These are phyloP conservation scores for Trifolium fragiferum DNA, from an alignment of 306 rosid genomes.

Conservation along the genomic window DNA sequence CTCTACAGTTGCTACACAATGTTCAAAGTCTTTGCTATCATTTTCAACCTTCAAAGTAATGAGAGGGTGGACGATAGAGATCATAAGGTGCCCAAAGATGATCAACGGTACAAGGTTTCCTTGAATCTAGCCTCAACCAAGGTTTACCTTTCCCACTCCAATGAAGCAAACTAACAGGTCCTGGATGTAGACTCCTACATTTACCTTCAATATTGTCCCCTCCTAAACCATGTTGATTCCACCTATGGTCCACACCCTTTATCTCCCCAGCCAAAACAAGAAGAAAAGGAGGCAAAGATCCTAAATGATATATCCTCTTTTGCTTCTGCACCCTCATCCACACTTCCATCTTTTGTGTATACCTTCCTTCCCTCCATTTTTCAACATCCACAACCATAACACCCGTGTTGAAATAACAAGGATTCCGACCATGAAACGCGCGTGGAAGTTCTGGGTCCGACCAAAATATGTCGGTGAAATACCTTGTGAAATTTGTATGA, in stretches of 20 bases:
- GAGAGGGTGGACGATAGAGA: conserved; percentile 8
- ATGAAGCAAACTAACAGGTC: conserved; percentile 20
- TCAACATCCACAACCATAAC: conserved; percentile 32
- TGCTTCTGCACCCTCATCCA: conserved; percentile 20
- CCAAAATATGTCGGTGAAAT: conserved; percentile 21
- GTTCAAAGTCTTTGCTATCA: neutral
- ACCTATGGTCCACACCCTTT: conserved; percentile 23
- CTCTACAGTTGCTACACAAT: neutral
- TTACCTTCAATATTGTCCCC: conserved; percentile 29
- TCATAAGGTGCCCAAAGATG: conserved; percentile 37
- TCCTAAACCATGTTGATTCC: conserved; percentile 36
- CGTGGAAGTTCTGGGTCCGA: neutral
- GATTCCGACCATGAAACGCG: conserved; percentile 1
- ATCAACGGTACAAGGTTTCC: conserved; percentile 24
- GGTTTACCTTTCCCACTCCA: conserved; percentile 34
- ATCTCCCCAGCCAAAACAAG: conserved; percentile 25
- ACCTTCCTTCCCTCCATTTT: conserved; percentile 20
- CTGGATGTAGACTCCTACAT: conserved; percentile 22
- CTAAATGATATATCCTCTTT: conserved; percentile 26
- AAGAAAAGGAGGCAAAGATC: conserved; percentile 33
- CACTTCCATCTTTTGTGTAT: conserved; percentile 14
- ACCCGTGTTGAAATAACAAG: conserved; percentile 22
- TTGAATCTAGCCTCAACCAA: conserved; percentile 27
- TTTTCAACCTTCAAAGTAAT: neutral
- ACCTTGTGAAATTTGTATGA: conserved; percentile 7